Base-by-base conservation (phyloP, 192 early-diverging fungal species). In the Spinellus fusiger region DNA sequence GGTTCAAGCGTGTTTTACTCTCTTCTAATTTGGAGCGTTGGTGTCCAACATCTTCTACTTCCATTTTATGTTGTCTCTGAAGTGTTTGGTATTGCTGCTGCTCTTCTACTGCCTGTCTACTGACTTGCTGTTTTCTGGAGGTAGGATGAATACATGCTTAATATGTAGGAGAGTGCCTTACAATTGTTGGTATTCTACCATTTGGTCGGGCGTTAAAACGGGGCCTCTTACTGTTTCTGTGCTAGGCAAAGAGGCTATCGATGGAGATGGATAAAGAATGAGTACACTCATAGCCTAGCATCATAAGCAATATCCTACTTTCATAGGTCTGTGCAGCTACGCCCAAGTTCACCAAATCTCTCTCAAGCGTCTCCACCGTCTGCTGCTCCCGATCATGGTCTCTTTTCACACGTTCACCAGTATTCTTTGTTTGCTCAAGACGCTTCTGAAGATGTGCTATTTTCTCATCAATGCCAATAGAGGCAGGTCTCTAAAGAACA, bases 81-180 rank as follows among this genome's bases (percentile, higher is more conserved):
- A 93, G 77, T 25, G 82, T 79, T 10, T 81, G 79, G 0, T 91
- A 76, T 49, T 78, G 74, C 49, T 92, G 83, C 56, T 84, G 82
- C 60, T 92, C 87, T 5, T 80, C 77, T 0, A 88, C 75, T 5
- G 89, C 90, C 50, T 75, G 67, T 23, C 77, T 51, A 27, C 79
- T 82, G 16, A 89, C 85, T 61, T 88, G 75, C 61, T 92, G 90
- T 47, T 91, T 90, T 37, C 85, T 90, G 31, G 31, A 15, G n/a
- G n/a, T n/a, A n/a, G 23, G 15, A n/a, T 32, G 35, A 18, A 55
- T 15, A 32, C 12, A 40, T 7, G n/a, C 27, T 53, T 28, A 29
- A 46, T 25, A 18, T 10, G 20, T 38, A 4, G 15, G 22, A 44
- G 38, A 23, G 2, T 64, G 63, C 59, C 56, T 56, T 66, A 58